Evolutionary conservation across 805 yeast species (phyloP).

Genomic region (Tetrapisispora taiwanensis): DNA sequence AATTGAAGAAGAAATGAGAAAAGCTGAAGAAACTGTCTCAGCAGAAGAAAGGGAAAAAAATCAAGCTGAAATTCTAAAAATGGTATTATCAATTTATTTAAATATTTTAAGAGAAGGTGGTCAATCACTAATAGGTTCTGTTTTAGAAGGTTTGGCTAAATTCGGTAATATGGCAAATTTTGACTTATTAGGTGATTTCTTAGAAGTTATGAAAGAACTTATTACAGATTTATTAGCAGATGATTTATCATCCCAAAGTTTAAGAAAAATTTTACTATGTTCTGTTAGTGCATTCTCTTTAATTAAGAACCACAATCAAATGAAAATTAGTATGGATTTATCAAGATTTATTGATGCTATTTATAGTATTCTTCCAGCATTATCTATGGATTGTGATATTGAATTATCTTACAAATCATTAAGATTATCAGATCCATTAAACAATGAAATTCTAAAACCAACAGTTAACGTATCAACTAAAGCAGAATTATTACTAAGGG

Average conservation of each 20-base stretch:
- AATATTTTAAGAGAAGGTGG: constrained; percentile 60
- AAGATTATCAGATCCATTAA: constrained; percentile 69
- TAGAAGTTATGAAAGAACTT: constrained; percentile 80
- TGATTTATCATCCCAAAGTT: constrained; percentile 37
- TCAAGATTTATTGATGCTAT: constrained; percentile 69
- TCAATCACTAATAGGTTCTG: constrained; percentile 66
- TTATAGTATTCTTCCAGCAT: constrained; percentile 55
- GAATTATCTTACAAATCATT: constrained; percentile 78
- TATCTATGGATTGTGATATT: constrained; percentile 70
- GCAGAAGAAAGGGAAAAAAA: constrained; percentile 76
- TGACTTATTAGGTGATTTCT: constrained; percentile 84
- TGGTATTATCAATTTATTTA: constrained; percentile 61
- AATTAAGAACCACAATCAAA: constrained; percentile 61
- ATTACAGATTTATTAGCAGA: constrained; percentile 44
- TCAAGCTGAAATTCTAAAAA: constrained; percentile 76
- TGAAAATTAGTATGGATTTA: constrained; percentile 70
- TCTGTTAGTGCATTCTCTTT: constrained; percentile 85
- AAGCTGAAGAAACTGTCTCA: constrained; percentile 80
- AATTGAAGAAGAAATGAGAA: constrained; percentile 81
- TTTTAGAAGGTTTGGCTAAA: constrained; percentile 81
- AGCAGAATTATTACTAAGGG: constrained; percentile 68
- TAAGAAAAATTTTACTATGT: constrained; percentile 70
- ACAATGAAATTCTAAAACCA: constrained; percentile 42
- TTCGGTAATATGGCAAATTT: constrained; percentile 90
- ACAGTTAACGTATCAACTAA: constrained; percentile 82